phyloP scores from a whole-genome alignment of 352 stramenopile species.

The Peronospora farinosa region DNA sequence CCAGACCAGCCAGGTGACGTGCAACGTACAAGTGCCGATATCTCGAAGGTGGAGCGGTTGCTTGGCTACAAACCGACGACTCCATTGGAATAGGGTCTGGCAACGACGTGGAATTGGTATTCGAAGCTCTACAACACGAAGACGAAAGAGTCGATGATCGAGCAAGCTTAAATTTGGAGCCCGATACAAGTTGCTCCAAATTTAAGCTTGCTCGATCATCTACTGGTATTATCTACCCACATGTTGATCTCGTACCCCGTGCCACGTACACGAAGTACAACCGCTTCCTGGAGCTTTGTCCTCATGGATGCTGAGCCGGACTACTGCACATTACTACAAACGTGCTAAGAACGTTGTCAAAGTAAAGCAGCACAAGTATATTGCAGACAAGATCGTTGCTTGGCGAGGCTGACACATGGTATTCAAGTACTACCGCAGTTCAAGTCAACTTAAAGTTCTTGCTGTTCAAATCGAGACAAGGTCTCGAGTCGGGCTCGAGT shows the following conservation, averaged over 20 bases:
- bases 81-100: conserved; percentile 89
- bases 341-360: too few relatives aligned
- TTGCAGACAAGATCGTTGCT: too few relatives aligned
- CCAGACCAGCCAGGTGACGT: conserved; percentile 96
- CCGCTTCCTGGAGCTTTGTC: too few relatives aligned
- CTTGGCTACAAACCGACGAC: conserved; percentile 94
- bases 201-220: too few relatives aligned
- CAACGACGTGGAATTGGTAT: conserved; percentile 93
- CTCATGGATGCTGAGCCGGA: too few relatives aligned
- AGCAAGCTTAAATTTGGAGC: background rate
- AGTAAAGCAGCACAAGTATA: too few relatives aligned
- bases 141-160: background rate
- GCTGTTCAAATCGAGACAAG: background rate
- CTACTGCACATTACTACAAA: too few relatives aligned
- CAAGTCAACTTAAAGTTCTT: background rate
- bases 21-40: conserved; percentile 92
- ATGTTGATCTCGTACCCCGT: background rate
- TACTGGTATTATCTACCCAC: background rate
- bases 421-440: background rate
- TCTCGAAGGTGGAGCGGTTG: conserved; percentile 91
- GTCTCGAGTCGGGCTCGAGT: background rate
- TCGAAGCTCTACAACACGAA: conserved; percentile 42
- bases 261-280: background rate
- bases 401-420: too few relatives aligned
- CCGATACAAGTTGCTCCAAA: background rate